Base-by-base conservation (phyloP, 352 stramenopile genomes). In the Pythium phragmitis region DNA sequence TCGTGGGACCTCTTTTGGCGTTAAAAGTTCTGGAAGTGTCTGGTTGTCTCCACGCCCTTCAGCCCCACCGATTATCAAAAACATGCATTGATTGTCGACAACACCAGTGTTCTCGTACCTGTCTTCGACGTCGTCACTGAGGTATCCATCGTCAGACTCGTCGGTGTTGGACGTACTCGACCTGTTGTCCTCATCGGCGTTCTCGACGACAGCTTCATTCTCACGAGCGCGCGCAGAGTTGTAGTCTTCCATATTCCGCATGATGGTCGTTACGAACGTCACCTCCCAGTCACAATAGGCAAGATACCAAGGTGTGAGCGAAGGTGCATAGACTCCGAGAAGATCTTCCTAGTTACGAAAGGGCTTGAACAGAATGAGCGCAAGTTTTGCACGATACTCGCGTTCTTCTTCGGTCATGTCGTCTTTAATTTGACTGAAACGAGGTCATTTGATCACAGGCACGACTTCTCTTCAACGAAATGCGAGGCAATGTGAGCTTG, bases 341-440 rank as follows among this genome's bases (percentile, higher is more conserved):
- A 68, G 34, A 26, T 68, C 53, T 30, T 28, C 2, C 0, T 41
- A 6, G 0, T 0, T n/a, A 0, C 52, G 60, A 53, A 68, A 68
- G 2, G 52, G 52, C 28, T 68, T 68, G 52, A 62, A 68, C 16
- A 68, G 36, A 42, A 68, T 43, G 3, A 68, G 39, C 26, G 60
- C 60, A 7, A 68, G 14, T 26, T 47, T 56, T 0, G 42, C 42
- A 41, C 51, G 57, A 4, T 26, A 4, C 26, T 68, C 60, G 6
- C 47, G 45, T 17, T 68, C 39, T n/a, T 59, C 49, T 0, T 21
- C 3, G 4, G 17, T 33, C 59, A 66, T 66, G 0, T 16, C 17
- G 5, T 42, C 59, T 21, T 43, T 60, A 1, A 33, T 30, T 13
- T 39, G 49, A 6, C 7, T 14, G 1, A 66, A 21, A 26, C 59